Evolutionary conservation across 495 filamentous ascomycete genomes (phyloP).

Genomic region (Neurospora sp.): DNA sequence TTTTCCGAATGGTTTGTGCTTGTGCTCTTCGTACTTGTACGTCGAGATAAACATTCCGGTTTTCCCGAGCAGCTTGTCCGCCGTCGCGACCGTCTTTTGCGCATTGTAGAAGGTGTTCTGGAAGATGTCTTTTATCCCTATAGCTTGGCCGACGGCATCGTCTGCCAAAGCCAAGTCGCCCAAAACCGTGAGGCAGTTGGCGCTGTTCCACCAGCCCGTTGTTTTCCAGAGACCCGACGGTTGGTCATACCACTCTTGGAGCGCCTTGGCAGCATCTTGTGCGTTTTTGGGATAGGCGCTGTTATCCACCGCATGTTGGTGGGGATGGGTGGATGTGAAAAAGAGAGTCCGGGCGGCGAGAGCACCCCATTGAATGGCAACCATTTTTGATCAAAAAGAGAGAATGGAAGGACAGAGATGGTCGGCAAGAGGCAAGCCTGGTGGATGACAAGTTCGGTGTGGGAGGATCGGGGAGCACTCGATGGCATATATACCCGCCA

Average conservation of each 20-base stretch:
- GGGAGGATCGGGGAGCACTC: not conserved
- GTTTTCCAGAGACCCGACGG: conserved; percentile 55
- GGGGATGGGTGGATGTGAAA: conserved; percentile 22
- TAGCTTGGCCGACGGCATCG: conserved; percentile 10
- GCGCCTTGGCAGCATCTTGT: conserved; percentile 32
- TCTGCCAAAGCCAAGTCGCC: conserved; percentile 47
- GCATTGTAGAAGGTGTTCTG: conserved; percentile 34
- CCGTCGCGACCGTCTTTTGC: conserved; percentile 21
- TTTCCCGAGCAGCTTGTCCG: conserved; percentile 19
- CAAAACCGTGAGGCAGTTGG: conserved; percentile 55
- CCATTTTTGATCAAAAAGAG: conserved; percentile 10
- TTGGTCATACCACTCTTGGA: conserved; percentile 56
- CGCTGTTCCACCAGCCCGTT: conserved; percentile 68
- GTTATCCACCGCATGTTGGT: conserved; percentile 2
- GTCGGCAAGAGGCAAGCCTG: not conserved
- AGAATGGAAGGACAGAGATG: not conserved
- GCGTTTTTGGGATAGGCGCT: conserved; percentile 28
- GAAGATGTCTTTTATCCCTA: conserved; percentile 29
- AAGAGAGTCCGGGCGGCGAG: conserved; percentile 29
- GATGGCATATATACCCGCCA: not conserved
- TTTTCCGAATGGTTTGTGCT: not conserved
- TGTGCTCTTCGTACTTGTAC: conserved; percentile 14
- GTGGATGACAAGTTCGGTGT: not conserved
- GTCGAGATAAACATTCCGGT: conserved; percentile 22
- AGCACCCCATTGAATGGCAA: conserved; percentile 22